Conservation (phyloP, 495 filamentous ascomycete species). For the Penicillium coprophilum region DNA sequence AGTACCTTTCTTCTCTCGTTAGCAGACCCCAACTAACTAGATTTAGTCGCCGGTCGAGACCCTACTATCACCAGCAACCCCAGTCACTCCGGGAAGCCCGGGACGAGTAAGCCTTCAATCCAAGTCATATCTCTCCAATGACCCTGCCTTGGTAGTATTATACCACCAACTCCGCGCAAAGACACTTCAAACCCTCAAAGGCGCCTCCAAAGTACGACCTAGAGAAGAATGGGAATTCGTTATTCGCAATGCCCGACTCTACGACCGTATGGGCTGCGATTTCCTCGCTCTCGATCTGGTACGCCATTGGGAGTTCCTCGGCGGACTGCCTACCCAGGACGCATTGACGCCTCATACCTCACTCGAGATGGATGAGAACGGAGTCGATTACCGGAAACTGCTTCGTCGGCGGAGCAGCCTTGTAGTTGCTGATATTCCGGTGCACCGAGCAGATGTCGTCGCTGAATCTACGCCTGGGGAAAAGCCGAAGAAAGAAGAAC, state of each 20-base stretch:
- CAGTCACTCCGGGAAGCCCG: constrained; percentile 47
- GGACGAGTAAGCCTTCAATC: constrained; percentile 56
- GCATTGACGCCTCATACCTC: constrained; percentile 22
- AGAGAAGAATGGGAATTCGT: constrained; percentile 87
- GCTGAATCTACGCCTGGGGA: constrained; percentile 20
- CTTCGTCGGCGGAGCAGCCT: constrained; percentile 71
- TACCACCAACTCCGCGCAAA: constrained; percentile 85
- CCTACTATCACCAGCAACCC: constrained; percentile 49
- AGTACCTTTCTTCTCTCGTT: constrained; percentile 10
- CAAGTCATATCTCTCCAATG: constrained; percentile 81
- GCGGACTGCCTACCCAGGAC: constrained; percentile 32
- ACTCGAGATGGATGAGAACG: constrained; percentile 39
- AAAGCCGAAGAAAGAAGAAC: constrained; percentile 17
- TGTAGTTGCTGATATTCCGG: constrained; percentile 76
- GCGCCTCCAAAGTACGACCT: constrained; percentile 77
- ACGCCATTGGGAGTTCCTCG: constrained; percentile 84
- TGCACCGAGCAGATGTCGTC: constrained; percentile 23
- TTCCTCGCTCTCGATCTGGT: constrained; percentile 82
- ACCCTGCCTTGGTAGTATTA: constrained; percentile 82
- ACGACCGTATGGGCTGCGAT: constrained; percentile 95
- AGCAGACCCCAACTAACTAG: constrained; percentile 6
- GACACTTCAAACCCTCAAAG: constrained; percentile 80
- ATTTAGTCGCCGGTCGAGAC: constrained; percentile 73
- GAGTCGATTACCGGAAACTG: constrained; percentile 62
- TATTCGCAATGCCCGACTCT: constrained; percentile 80